Evolutionary conservation across 768 basidiomycete species (phyloP), one percentile per base, ranked within the genome.

Genomic region (Pilatotrama ljubarskyi): DNA sequence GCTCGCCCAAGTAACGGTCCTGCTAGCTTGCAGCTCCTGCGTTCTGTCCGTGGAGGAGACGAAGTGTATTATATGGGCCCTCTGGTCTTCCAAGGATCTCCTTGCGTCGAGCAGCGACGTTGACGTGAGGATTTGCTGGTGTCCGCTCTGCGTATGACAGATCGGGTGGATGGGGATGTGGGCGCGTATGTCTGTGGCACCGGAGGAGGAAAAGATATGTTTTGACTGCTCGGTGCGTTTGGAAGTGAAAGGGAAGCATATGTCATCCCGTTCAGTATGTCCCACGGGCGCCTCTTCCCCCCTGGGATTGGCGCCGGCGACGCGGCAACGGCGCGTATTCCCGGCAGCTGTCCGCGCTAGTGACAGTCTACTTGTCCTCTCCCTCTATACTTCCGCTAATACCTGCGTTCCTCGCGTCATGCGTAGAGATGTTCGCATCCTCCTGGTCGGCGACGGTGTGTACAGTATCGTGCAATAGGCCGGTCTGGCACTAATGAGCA

Each of bases 341-440:
- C 20, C 61, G 56, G 61, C 47, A 53, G 40, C 49, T 18, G 22
- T 51, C 46, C 51, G 13, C 44, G n/a, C n/a, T n/a, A n/a, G n/a
- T 22, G 8, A 35, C 51, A 24, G 29, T 18, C 17, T 43, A 52
- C 29, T 40, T 15, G 29, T 32, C 29, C 29, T 32, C 29, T 32
- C 29, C 29, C 36, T n/a, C 44, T 57, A 62, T 49, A 20, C 25
- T 15, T 26, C 18, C 29, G 37, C 13, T 38, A 50, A 55, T 55
- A 38, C n/a, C 10, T 1, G 13, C 37, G 5, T 40, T 49, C 38
- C 38, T 22, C 51, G 32, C 40, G 70, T 62, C 67, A 94, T 94
- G 91, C 82, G 93, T 71, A 83, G 93, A 74, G 95, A 97, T 86
- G 93, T 96, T 50, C 85, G 94, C 66, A 95, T 96, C 70, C 83